Evolutionary conservation across 148 eudicot species (phyloP), one percentile per base, ranked within the genome.

Genomic region (Pharnaceum exiguum): DNA sequence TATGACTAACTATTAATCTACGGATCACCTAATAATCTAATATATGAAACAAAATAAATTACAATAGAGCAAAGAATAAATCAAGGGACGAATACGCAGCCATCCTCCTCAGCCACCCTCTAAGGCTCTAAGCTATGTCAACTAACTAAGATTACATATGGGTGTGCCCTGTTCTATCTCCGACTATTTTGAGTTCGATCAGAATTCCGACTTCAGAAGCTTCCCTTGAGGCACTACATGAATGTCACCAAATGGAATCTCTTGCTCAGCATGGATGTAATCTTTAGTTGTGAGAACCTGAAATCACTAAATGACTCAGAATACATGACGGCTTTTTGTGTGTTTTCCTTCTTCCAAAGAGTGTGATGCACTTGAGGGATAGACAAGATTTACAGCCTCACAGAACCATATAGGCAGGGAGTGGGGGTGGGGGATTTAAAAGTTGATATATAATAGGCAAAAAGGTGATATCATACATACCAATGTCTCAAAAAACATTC

Each of bases 401-500:
- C n/a, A n/a, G n/a, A n/a, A n/a, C n/a, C n/a, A n/a, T n/a, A n/a
- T n/a, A n/a, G n/a, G n/a, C n/a, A n/a, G n/a, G n/a, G n/a, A n/a
- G n/a, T n/a, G n/a, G n/a, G n/a, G n/a, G n/a, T n/a, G n/a, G n/a
- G n/a, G n/a, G n/a, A n/a, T n/a, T n/a, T n/a, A n/a, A n/a, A n/a
- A n/a, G n/a, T n/a, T n/a, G n/a, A n/a, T n/a, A n/a, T n/a, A n/a
- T n/a, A n/a, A n/a, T n/a, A n/a, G n/a, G n/a, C n/a, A n/a, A n/a
- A n/a, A n/a, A n/a, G n/a, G n/a, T 0, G 9, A 15, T n/a, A 29
- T 4, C 24, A 28, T n/a, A 57, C 87, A 42, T 83, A 94, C 99
- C 99, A 94, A 64, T 29, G 99, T 79, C 74, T 94, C 99, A 57
- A 94, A 94, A 68, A 94, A 94, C 99, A 94, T 83, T 70, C 99